Percentiles rank a stretch among this genome's conserved stretches.
phyloP scores from a whole-genome alignment of 2,329 filamentous ascomycete species.

The Xylaria polymorpha region DNA sequence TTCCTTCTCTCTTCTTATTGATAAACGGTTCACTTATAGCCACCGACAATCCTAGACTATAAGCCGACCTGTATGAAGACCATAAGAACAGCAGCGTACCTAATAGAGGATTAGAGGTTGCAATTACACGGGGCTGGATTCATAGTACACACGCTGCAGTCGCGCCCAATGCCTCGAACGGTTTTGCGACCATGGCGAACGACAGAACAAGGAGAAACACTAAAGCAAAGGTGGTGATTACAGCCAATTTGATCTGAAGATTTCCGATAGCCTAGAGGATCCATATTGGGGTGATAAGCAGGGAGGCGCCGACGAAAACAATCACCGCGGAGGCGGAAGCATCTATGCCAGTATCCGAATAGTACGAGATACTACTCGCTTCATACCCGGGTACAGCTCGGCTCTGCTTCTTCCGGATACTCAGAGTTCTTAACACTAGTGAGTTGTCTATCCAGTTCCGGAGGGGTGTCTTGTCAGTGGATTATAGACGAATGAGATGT shows the following conservation, averaged over 20 bases:
- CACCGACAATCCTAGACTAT: background rate
- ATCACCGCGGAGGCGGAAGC: constrained; percentile 36
- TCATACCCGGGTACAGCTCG: constrained; percentile 12
- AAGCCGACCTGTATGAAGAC: constrained; percentile 30
- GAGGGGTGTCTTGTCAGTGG: constrained; percentile 30
- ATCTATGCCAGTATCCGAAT: constrained; percentile 41
- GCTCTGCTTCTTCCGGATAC: constrained; percentile 33
- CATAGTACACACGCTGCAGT: constrained; percentile 40
- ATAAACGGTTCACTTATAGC: no score
- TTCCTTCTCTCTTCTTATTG: no score
- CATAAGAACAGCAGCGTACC: constrained; percentile 35
- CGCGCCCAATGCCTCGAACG: constrained; percentile 41
- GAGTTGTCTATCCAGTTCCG: constrained; percentile 37
- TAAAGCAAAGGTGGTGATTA: constrained; percentile 50
- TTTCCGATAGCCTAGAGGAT: constrained; percentile 42
- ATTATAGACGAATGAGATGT: constrained; percentile 41
- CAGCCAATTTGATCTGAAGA: constrained; percentile 42
- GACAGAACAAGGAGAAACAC: constrained; percentile 39
- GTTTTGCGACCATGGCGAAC: constrained; percentile 40
- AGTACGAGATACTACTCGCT: constrained; percentile 27
- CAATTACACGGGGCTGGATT: no score
- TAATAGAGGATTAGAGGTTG: background rate
- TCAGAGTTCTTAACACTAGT: constrained; percentile 28
- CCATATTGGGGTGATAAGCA: constrained; percentile 53
- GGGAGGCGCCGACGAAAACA: constrained; percentile 42